Base-by-base conservation (phyloP, 1,284 basidiomycete genomes). In the Cryptococcus floricola region DNA sequence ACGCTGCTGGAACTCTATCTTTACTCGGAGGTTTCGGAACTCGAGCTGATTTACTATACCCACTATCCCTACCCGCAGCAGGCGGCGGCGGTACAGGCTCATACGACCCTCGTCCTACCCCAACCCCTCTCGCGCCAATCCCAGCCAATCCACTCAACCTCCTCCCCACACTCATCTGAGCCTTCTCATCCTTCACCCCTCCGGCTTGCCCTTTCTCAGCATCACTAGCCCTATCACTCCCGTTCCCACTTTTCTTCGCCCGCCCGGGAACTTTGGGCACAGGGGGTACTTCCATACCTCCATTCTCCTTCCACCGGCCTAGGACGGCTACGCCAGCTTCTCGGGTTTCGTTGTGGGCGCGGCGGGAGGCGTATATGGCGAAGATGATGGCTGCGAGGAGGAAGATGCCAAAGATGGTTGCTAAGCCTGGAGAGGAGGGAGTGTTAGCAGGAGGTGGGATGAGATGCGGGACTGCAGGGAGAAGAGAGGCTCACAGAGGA, bases 251-350 rank as follows among this genome's bases (percentile, higher is more conserved):
- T 23, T 27, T 13, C 45, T 28, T 23, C 16, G 45, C 18, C 10
- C 45, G 2, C 27, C 45, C 19, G 19, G 4, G 14, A 13, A 27
- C 27, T n/a, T 34, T 27, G 19, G 46, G 39, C 16, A 54, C n/a
- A n/a, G 19, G 27, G 10, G 39, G 47, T 13, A 51, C 43, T 14
- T 18, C 34, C 25, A 52, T 39, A 19, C 38, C 37, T 18, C 39
- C 34, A 16, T 42, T 51, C 12, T 56, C 54, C 19, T 59, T 55
- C 58, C 58, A 59, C 39, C 37, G 23, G 9, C 58, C 58, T n/a
- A 56, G 28, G 16, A 56, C 47, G 18, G 50, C 50, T n/a, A 51
- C 48, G 37, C 48, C 50, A 19, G 58, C 50, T 38, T 53, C 41
- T 8, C 19, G 12, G 19, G 34, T 28, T 18, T 59, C 51, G 10